Percentiles rank a stretch among this genome's conserved stretches.
These are phyloP conservation scores for Earliella scabrosa DNA, from an alignment of 1,284 basidiomycete genomes.

Conservation along the genomic window DNA sequence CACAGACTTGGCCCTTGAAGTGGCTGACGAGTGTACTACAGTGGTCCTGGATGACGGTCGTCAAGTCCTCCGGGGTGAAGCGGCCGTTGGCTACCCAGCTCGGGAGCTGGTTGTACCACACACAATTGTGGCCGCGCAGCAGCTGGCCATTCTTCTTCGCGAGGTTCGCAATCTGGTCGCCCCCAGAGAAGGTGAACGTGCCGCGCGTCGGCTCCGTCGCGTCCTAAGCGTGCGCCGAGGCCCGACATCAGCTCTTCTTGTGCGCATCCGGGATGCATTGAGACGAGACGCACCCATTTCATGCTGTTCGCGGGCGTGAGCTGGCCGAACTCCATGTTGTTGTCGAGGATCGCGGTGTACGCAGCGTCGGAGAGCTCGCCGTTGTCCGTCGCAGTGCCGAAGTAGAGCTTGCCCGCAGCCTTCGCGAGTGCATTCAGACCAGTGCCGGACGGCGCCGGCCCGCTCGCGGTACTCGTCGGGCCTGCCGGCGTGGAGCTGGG, in stretches of 20 bases:
- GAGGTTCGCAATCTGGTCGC: conserved; percentile 51
- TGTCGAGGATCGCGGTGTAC: conserved; percentile 48
- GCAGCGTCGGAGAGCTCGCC: conserved; percentile 50
- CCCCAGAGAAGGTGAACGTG: conserved; percentile 49
- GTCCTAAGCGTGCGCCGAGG: conserved; percentile 37
- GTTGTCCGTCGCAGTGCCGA: conserved; percentile 67
- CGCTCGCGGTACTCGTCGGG: conserved; percentile 5
- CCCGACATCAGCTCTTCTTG: neutral
- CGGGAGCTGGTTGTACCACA: conserved; percentile 61
- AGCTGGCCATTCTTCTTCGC: conserved; percentile 51
- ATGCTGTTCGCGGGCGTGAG: conserved; percentile 59
- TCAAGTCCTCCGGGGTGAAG: conserved; percentile 47
- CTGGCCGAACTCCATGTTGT: conserved; percentile 51
- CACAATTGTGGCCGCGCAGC: conserved; percentile 49
- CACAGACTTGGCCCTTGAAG: conserved; percentile 54
- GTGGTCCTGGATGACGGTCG: conserved; percentile 50
- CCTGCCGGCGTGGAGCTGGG: conserved; percentile 5
- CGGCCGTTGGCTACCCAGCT: conserved; percentile 51
- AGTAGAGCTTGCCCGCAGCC: conserved; percentile 61
- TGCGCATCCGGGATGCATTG: too few relatives aligned
- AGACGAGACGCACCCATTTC: conserved; percentile 50
- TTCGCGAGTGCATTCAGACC: conserved; percentile 46
- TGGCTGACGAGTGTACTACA: conserved; percentile 50
- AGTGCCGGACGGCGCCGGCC: conserved; percentile 28
- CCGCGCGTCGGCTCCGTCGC: conserved; percentile 56